These are phyloP conservation scores for Ogataea chonburiensis DNA, from an alignment of 805 yeast species.

Conservation along the genomic window DNA sequence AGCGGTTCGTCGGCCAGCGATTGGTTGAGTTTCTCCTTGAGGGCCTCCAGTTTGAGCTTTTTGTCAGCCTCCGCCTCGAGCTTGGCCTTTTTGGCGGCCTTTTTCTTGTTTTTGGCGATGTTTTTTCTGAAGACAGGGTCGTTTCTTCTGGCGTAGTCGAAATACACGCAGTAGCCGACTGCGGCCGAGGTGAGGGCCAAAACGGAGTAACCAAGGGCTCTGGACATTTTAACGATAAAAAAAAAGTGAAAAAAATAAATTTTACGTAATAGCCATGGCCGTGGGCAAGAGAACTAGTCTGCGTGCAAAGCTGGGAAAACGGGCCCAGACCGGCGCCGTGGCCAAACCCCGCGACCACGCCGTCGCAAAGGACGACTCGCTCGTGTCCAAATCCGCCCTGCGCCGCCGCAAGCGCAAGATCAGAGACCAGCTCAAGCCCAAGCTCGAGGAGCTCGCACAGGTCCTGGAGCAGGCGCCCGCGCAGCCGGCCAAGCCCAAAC, in stretches of 20 bases:
- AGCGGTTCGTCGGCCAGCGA: constrained; percentile 73
- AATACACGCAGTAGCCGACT: constrained; percentile 78
- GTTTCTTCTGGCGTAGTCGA: constrained; percentile 88
- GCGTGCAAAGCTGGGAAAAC: constrained; percentile 41
- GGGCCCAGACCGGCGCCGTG: constrained; percentile 14
- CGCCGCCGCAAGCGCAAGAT: constrained; percentile 63
- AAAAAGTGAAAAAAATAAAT: constrained; percentile 5
- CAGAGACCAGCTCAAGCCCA: constrained; percentile 63
- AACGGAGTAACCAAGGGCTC: constrained; percentile 34
- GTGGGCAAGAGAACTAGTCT: constrained; percentile 47
- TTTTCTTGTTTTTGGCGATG: constrained; percentile 61
- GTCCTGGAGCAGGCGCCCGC: constrained; percentile 37
- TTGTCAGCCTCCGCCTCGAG: constrained; percentile 55
- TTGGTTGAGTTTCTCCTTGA: constrained; percentile 59
- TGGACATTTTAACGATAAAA: constrained; percentile 31
- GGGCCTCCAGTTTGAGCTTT: constrained; percentile 56
- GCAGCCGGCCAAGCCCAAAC: constrained; percentile 35
- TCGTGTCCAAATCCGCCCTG: constrained; percentile 63
- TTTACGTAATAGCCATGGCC: constrained; percentile 39
- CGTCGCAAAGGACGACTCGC: constrained; percentile 34
- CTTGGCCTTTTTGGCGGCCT: constrained; percentile 57
- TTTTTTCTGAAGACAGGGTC: constrained; percentile 77
- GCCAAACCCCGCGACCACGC: background rate
- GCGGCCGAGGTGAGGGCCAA: constrained; percentile 51
- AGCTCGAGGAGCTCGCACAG: constrained; percentile 59